Conservation (phyloP, 2,329 filamentous ascomycete genomes). For the Daldinia sp. region DNA sequence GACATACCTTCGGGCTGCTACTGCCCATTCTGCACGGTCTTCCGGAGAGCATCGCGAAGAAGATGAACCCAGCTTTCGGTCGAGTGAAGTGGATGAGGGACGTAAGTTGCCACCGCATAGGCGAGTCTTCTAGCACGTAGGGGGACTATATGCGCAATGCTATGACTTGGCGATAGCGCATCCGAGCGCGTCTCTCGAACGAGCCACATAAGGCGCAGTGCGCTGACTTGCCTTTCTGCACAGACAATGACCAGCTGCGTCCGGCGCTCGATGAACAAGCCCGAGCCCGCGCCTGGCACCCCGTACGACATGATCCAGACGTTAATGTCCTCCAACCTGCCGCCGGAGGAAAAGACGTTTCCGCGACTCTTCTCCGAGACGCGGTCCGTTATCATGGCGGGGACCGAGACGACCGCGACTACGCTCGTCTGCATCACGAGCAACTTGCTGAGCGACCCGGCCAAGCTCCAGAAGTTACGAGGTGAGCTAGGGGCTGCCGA, state of each 20-base stretch:
- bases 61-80: slow-evolving; percentile 38
- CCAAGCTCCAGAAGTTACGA: slow-evolving; percentile 24
- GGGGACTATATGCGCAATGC: too few relatives aligned
- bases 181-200: background rate
- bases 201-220: slow-evolving; percentile 1
- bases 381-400: slow-evolving; percentile 41
- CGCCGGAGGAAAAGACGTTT: slow-evolving; percentile 39
- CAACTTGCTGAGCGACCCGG: slow-evolving; percentile 31
- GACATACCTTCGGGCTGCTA: slow-evolving; percentile 34
- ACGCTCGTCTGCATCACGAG: slow-evolving; percentile 36
- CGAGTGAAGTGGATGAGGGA: slow-evolving; percentile 41
- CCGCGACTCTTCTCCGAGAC: slow-evolving; percentile 40
- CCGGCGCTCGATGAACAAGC: slow-evolving; percentile 39
- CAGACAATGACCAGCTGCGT: slow-evolving; percentile 39
- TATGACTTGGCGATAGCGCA: too few relatives aligned
- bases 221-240: background rate
- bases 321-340: slow-evolving; percentile 33
- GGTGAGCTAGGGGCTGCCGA: slow-evolving; percentile 34
- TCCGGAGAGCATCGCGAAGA: slow-evolving; percentile 34
- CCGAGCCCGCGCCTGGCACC: slow-evolving; percentile 31
- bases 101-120: slow-evolving; percentile 21
- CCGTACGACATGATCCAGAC: slow-evolving; percentile 39
- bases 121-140: background rate
- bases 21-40: slow-evolving; percentile 37
- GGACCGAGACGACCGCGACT: slow-evolving; percentile 40